A percentile compares a stretch with the other conserved stretches of the same genome.
Evolutionary conservation across 495 filamentous ascomycete genomes (phyloP).

Genomic region (Penicillium psychrofluorescens): DNA sequence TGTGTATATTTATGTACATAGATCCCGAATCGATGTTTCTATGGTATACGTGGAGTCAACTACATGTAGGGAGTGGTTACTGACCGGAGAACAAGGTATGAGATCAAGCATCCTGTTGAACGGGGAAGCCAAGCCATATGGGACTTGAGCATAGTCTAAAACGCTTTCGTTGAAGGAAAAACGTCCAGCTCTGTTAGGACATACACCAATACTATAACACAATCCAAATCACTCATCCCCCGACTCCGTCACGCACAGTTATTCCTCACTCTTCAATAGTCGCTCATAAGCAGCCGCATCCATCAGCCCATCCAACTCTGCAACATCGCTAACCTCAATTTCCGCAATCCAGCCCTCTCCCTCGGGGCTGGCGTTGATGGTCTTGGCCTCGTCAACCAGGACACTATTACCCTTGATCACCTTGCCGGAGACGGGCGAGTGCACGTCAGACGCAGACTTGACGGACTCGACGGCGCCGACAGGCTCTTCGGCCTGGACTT

Average conservation of each 20-base stretch:
- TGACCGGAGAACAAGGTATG: neutral
- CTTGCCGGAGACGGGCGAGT: constrained; percentile 73
- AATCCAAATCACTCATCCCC: neutral
- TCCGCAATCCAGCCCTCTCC: constrained; percentile 89
- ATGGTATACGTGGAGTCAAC: too few relatives aligned
- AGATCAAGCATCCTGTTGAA: constrained; percentile 13
- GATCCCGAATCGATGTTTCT: neutral
- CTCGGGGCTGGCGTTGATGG: constrained; percentile 80
- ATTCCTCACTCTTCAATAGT: constrained; percentile 50
- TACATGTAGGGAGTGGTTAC: too few relatives aligned
- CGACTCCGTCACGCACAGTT: too few relatives aligned
- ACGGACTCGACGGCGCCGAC: constrained; percentile 96
- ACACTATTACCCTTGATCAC: constrained; percentile 62
- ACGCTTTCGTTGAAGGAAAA: constrained; percentile 21
- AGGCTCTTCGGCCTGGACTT: constrained; percentile 62
- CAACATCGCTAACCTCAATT: constrained; percentile 61
- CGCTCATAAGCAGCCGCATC: constrained; percentile 61
- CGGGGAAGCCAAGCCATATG: constrained; percentile 10
- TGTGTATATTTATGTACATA: constrained; percentile 2
- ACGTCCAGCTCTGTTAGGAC: constrained; percentile 4
- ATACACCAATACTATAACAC: neutral
- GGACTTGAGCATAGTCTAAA: constrained; percentile 5
- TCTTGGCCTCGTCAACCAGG: constrained; percentile 76
- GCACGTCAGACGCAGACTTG: constrained; percentile 94
- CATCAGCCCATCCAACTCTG: constrained; percentile 71